These are phyloP conservation scores for Cinnamomum micranthum DNA, from an alignment of 164 flowering plant species.

Conservation along the genomic window DNA sequence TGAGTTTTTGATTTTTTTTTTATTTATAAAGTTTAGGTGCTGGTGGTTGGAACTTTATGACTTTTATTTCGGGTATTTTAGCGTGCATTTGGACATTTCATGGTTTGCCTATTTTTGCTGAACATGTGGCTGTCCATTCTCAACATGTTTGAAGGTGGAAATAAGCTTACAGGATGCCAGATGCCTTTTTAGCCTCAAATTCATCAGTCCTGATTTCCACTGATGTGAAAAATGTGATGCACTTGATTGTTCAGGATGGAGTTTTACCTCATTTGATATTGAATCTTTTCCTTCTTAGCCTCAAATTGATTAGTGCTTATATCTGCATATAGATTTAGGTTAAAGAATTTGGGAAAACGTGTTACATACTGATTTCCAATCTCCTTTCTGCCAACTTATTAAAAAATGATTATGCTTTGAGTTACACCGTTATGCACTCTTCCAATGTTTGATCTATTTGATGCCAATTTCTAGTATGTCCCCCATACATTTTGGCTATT, in stretches of 20 bases:
- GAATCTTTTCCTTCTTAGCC: background rate
- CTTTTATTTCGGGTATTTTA: background rate
- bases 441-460: background rate
- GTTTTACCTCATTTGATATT: background rate
- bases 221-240: too few species aligned
- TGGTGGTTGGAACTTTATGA: background rate
- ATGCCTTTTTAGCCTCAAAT: too few species aligned
- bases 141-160: background rate
- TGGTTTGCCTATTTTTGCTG: background rate
- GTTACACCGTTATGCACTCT: background rate
- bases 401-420: too few species aligned
- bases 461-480: background rate
- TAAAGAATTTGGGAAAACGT: background rate
- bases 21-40: background rate
- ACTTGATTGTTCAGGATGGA: too few species aligned
- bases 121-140: background rate
- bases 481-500: background rate
- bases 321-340: background rate
- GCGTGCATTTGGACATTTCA: background rate
- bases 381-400: background rate
- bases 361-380: background rate
- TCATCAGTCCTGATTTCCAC: too few species aligned
- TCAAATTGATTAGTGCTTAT: background rate
- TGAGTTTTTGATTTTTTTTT: conserved; percentile 24
- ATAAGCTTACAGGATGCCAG: too few species aligned